A percentile compares a stretch with the other conserved stretches of the same genome.
Conservation (phyloP, 768 basidiomycete species). For the Leccinum arenicola region DNA sequence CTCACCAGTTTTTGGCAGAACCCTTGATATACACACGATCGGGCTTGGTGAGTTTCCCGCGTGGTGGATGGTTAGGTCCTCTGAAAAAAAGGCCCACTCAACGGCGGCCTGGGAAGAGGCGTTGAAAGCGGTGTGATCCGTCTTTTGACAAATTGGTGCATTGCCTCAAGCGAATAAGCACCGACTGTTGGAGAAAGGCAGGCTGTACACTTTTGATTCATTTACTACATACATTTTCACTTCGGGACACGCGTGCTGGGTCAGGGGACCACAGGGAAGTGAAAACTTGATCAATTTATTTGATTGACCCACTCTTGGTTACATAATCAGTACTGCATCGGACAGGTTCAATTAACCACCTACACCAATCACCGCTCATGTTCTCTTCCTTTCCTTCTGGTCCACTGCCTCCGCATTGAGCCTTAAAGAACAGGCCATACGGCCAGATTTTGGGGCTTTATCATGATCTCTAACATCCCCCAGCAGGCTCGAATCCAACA, state of each 20-base stretch:
- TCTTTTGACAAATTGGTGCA: slow-evolving; percentile 2
- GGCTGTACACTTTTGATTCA: slow-evolving; percentile 11
- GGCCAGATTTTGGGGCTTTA: slow-evolving; percentile 19
- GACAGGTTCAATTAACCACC: slow-evolving; percentile 19
- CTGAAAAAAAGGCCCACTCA: background rate
- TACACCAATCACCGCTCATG: slow-evolving; percentile 21
- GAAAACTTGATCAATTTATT: background rate
- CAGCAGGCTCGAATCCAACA: slow-evolving; percentile 22
- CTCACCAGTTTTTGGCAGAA: background rate
- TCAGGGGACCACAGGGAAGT: slow-evolving; percentile 19
- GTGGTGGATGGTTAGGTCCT: background rate
- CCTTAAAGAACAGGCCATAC: slow-evolving; percentile 29
- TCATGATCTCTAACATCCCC: slow-evolving; percentile 21
- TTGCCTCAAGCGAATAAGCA: background rate
- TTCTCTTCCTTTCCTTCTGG: slow-evolving; percentile 16
- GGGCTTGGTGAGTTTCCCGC: background rate
- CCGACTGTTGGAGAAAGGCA: background rate
- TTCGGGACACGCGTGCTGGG: slow-evolving; percentile 11
- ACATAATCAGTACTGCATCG: slow-evolving; percentile 25
- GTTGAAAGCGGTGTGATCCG: slow-evolving; percentile 1
- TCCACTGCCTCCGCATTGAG: slow-evolving; percentile 24
- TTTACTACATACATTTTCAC: background rate
- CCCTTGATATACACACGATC: slow-evolving; percentile 4
- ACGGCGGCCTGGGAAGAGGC: background rate
- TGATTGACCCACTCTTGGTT: slow-evolving; percentile 17